Percentiles rank a stretch among this genome's conserved stretches.
Conservation (phyloP, 2,329 filamentous ascomycete species). For the Setomelanomma holmii region DNA sequence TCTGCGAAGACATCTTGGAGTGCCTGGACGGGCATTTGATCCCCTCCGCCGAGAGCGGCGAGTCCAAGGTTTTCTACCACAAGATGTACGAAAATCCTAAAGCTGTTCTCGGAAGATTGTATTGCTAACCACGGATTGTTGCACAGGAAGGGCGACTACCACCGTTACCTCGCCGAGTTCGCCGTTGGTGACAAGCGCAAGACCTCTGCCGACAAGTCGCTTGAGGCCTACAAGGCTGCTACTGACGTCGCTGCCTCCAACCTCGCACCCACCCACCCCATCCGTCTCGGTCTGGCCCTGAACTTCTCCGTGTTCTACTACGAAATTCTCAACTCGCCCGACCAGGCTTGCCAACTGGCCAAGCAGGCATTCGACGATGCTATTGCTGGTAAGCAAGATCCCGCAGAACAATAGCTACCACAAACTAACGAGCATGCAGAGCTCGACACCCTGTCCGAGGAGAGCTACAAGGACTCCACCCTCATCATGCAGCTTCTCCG, state of each 20-base stretch:
- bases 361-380: constrained; percentile 97
- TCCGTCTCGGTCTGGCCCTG: constrained; percentile 87
- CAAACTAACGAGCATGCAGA: constrained; percentile 60
- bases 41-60: constrained; percentile 89
- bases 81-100: constrained; percentile 77
- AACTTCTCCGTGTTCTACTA: constrained; percentile 99
- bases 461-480: constrained; percentile 99
- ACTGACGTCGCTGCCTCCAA: constrained; percentile 90
- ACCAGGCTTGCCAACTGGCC: constrained; percentile 96
- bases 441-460: constrained; percentile 95
- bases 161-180: constrained; percentile 98
- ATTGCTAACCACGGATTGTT: constrained; percentile 29
- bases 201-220: constrained; percentile 89
- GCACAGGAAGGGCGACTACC: constrained; percentile 96
- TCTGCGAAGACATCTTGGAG: constrained; percentile 96
- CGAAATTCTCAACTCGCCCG: constrained; percentile 97
- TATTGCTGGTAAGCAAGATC: constrained; percentile 72
- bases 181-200: constrained; percentile 94
- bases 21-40: constrained; percentile 95
- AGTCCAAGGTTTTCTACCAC: constrained; percentile 99
- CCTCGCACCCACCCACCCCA: constrained; percentile 89
- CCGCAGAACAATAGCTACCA: constrained; percentile 1
- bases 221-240: constrained; percentile 95
- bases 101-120: not conserved
- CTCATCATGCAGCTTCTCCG: constrained; percentile 98